Conservation (phyloP, 1,284 basidiomycete species). For the Trametes versicolor region DNA sequence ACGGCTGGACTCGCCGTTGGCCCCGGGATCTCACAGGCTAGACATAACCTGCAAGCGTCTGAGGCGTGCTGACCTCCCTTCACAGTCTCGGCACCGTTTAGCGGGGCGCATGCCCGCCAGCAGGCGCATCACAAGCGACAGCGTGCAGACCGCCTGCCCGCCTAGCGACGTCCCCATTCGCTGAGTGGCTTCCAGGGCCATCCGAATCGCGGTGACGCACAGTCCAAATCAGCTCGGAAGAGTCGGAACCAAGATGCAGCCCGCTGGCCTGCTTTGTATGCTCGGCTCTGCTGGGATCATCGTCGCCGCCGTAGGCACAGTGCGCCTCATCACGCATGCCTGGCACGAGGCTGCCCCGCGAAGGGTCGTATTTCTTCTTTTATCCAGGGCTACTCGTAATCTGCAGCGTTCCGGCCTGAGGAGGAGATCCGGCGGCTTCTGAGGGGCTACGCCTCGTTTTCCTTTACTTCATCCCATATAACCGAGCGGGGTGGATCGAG, state of each 20-base stretch:
- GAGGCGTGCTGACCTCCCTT: slow-evolving; percentile 19
- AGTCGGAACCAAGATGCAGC: slow-evolving; percentile 7
- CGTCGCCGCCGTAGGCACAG: slow-evolving; percentile 24
- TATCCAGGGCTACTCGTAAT: slow-evolving; percentile 31
- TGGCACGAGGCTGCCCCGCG: slow-evolving; percentile 37
- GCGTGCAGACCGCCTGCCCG: slow-evolving; percentile 17
- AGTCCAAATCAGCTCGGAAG: slow-evolving; percentile 14
- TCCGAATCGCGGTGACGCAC: slow-evolving; percentile 19
- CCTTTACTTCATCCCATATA: slow-evolving; percentile 40
- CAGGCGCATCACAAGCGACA: slow-evolving; percentile 31
- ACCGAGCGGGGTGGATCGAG: slow-evolving; percentile 34
- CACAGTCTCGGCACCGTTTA: slow-evolving; percentile 35
- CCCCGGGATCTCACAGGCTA: slow-evolving; percentile 16
- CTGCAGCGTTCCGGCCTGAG: slow-evolving; percentile 31
- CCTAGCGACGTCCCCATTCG: slow-evolving; percentile 10
- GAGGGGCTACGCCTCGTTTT: slow-evolving; percentile 37
- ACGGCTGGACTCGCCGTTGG: slow-evolving; percentile 10
- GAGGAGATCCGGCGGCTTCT: slow-evolving; percentile 37
- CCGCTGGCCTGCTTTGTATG: slow-evolving; percentile 23
- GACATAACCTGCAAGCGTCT: slow-evolving; percentile 7
- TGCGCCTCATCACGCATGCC: slow-evolving; percentile 37
- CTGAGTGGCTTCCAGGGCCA: slow-evolving; percentile 11
- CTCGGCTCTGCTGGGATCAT: slow-evolving; percentile 27
- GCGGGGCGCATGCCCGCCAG: slow-evolving; percentile 30
- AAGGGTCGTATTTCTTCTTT: slow-evolving; percentile 37